These are phyloP conservation scores for Colletotrichum tamarilloi DNA, from an alignment of 2,329 filamentous ascomycete genomes.

Conservation along the genomic window DNA sequence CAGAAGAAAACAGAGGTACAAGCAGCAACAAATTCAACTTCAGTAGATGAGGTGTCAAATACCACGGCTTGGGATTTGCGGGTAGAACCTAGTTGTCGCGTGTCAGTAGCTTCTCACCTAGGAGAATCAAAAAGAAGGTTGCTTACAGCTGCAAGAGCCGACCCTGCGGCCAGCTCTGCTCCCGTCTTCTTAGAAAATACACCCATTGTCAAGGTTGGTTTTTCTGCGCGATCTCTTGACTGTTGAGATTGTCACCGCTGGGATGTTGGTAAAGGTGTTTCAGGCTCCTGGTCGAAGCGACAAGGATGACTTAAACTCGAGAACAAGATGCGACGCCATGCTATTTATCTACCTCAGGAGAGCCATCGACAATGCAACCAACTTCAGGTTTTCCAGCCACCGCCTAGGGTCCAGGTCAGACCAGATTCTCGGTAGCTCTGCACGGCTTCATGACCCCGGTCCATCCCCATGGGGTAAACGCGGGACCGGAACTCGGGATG, in stretches of 20 bases:
- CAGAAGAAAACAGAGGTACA: conserved; percentile 54
- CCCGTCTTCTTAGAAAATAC: conserved; percentile 1
- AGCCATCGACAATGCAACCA: neutral
- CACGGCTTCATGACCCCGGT: neutral
- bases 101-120: neutral
- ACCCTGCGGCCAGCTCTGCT: neutral
- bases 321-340: neutral
- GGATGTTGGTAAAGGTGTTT: too few species aligned
- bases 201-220: neutral
- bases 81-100: conserved; percentile 48
- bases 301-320: neutral
- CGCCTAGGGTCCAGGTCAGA: neutral
- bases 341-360: neutral
- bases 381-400: neutral
- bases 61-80: conserved; percentile 54
- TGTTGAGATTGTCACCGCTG: neutral
- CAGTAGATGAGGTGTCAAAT: conserved; percentile 52
- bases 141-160: conserved; percentile 8
- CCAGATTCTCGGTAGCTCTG: neutral
- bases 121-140: rapidly evolving
- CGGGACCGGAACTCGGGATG: conserved; percentile 4
- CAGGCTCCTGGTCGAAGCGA: neutral
- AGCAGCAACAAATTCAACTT: conserved; percentile 55
- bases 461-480: conserved; percentile 10
- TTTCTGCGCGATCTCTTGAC: neutral